Evolutionary conservation across 345 rosid genomes (phyloP), one percentile per base, ranked within the genome.

Genomic region (Hibiscus tridactylites): DNA sequence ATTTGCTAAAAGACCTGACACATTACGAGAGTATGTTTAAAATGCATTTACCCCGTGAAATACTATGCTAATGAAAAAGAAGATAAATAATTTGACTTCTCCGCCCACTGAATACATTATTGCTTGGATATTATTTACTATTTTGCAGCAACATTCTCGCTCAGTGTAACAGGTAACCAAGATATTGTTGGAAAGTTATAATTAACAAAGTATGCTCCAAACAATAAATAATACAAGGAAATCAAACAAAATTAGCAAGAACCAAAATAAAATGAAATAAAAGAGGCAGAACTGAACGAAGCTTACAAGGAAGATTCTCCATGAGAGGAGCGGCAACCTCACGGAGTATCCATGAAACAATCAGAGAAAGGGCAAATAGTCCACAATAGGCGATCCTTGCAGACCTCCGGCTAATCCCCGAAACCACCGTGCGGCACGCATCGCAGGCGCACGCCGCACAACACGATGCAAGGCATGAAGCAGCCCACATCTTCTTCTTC

Each of bases 361-460:
- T 77, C 31, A 96, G 78, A 29, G 98, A 96, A 53, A 92, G 96
- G 4, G 94, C 97, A 71, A 96, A 96, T 83, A 96, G 97, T 26
- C 98, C 97, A 71, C 98, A 92, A 71, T 96, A 96, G 0, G 98
- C 99, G 76, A 96, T 96, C 79, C 99, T 88, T 12, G 98, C 99
- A 3, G 99, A 96, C 57, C 85, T 86, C 76, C 99, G 75, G 91
- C 99, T 92, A 58, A 96, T 91, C 9, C 97, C 87, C 2, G 96
- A 91, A 52, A 92, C 97, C 65, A 85, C 99, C 0, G 96, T 83
- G 54, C 96, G 88, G 64, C 98, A 92, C 1, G 99, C 98, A 65
- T 92, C 91, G 72, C 99, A 96, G 9, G 99, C 99, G 72, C 99
- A 96, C 2, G 96, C 90, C 6, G 98, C 99, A 71, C 98, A 92